Percentiles rank a stretch among this genome's conserved stretches.
phyloP scores from a whole-genome alignment of 2,329 filamentous ascomycete species.

The Xylariaceae sp. region DNA sequence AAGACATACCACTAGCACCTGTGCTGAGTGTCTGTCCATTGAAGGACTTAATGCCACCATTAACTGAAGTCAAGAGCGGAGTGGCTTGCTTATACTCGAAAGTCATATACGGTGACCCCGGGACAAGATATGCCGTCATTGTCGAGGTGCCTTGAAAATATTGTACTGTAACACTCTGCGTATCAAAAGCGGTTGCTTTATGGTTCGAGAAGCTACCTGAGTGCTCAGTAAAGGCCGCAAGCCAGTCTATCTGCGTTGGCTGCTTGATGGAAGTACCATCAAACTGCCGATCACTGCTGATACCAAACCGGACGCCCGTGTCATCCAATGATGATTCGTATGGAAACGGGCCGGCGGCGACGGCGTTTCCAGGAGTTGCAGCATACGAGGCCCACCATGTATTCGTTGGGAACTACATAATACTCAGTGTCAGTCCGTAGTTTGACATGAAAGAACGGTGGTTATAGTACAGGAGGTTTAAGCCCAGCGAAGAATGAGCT shows the following conservation, averaged over 20 bases:
- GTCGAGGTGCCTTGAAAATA: conserved; percentile 10
- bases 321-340: conserved; percentile 6
- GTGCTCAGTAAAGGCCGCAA: conserved; percentile 11
- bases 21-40: conserved; percentile 10
- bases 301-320: conserved; percentile 8
- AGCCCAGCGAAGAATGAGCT: conserved; percentile 16
- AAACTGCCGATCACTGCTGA: conserved; percentile 9
- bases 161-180: conserved; percentile 13
- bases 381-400: conserved; percentile 17
- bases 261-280: conserved; percentile 17
- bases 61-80: conserved; percentile 7
- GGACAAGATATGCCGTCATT: conserved; percentile 13
- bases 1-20: conserved; percentile 10
- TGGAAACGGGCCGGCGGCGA: conserved; percentile 12
- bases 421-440: not conserved
- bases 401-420: conserved; percentile 14
- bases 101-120: conserved; percentile 15
- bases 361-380: conserved; percentile 10
- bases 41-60: conserved; percentile 14
- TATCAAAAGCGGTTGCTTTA: conserved; percentile 16
- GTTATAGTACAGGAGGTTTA: conserved; percentile 3
- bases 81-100: conserved; percentile 11
- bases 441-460: not conserved
- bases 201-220: conserved; percentile 9
- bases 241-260: conserved; percentile 16